Base-by-base conservation (phyloP, 2,329 filamentous ascomycete genomes). In the Calycina herbarum region DNA sequence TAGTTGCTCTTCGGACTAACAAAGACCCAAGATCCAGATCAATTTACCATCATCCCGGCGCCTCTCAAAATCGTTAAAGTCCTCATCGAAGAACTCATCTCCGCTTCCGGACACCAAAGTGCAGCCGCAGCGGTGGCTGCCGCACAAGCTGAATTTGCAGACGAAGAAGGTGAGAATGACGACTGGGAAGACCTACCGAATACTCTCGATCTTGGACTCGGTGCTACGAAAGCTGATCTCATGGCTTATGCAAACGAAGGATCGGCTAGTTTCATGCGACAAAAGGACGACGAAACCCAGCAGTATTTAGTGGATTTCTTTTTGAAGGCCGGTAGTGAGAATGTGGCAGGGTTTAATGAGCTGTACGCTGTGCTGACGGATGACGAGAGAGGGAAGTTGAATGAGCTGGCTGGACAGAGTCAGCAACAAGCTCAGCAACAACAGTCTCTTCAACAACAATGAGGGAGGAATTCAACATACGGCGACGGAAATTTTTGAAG, bases 61-160 rank as follows among this genome's bases (percentile, higher is more conserved):
- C 89, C 92, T 1, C 85, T 99, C 75, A 99, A 99, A 81, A 97
- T 99, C 67, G 81, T 98, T 78, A 99, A 99, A 82, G 90, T 98
- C 3, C 86, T 99, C 8, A 90, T 98, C 58, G 93, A 97, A 75
- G 95, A 99, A 79, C 86, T 99, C 2, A 83, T 91, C 5, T 93
- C 92, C 0, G 92, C 93, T 1, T 89, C 91, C 4, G 92, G 92
- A 29, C 79, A 80, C n/a, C 79, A 82, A 66, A 81, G 81, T 59
- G 84, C 87, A 61, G 82, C 88, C 0, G 85, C 86, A 54, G 79
- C 83, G 2, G 81, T 81, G 1, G 86, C 86, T 0, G 89, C 87
- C 0, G 85, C 86, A 0, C 86, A 86, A 0, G 83, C 85, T 5
- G 84, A 81, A 74, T 70, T 79, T 63, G 83, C 82, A 11, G 83